Evolutionary conservation across 768 basidiomycete species (phyloP).

Genomic region (Suillus variegatus): DNA sequence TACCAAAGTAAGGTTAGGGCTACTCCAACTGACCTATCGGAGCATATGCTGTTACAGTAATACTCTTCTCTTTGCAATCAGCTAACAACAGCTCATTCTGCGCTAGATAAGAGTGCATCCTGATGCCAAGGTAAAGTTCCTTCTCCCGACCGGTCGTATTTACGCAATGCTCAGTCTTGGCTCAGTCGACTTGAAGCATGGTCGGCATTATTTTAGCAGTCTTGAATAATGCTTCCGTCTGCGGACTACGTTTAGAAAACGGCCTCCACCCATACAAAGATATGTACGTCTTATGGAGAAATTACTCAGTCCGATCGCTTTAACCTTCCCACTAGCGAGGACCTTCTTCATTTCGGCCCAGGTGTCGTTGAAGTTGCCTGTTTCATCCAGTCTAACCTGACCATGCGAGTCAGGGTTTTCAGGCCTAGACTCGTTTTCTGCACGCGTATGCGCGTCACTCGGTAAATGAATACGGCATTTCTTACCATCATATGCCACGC

Average conservation of each 20-base stretch:
- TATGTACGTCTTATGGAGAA: slow-evolving; percentile 33
- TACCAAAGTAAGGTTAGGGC: slow-evolving; percentile 10
- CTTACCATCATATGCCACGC: slow-evolving; percentile 19
- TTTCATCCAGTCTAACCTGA: slow-evolving; percentile 17
- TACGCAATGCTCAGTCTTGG: background rate
- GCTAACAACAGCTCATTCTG: slow-evolving; percentile 29
- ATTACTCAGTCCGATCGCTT: slow-evolving; percentile 36
- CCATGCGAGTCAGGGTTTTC: slow-evolving; percentile 16
- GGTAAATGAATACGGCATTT: background rate
- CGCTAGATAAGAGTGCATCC: slow-evolving; percentile 33
- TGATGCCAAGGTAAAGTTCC: slow-evolving; percentile 23
- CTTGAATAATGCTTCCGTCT: slow-evolving; percentile 26
- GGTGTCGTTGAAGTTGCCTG: slow-evolving; percentile 25
- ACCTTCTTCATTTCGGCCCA: slow-evolving; percentile 31
- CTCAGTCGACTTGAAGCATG: slow-evolving; percentile 34
- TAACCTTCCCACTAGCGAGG: slow-evolving; percentile 21
- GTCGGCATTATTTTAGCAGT: slow-evolving; percentile 31
- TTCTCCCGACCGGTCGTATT: background rate
- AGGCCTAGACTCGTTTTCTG: slow-evolving; percentile 13
- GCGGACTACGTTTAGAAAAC: background rate
- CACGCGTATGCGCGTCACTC: background rate
- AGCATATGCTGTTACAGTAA: slow-evolving; percentile 34
- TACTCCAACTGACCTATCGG: slow-evolving; percentile 25
- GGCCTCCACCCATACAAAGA: background rate
- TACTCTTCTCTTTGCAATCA: slow-evolving; percentile 32